These are phyloP conservation scores for Fomitopsis pinicola DNA, from an alignment of 1,284 basidiomycete genomes.

Conservation along the genomic window DNA sequence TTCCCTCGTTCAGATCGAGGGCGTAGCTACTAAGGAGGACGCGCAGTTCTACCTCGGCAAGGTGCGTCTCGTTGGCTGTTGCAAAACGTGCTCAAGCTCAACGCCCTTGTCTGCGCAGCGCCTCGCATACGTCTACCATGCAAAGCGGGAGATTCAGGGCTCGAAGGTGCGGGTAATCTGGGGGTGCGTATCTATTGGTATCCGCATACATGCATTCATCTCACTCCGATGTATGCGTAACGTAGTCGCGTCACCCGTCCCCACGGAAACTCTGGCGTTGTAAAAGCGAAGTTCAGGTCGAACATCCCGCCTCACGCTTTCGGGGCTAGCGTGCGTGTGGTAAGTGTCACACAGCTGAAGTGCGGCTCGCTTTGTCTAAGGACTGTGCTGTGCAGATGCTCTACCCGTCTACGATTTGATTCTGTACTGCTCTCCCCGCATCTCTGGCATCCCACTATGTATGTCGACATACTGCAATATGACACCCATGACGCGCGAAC, in stretches of 20 bases:
- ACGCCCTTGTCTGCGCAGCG: conserved; percentile 49
- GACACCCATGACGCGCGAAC: conserved; percentile 7
- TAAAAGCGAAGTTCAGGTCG: conserved; percentile 95
- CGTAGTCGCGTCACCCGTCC: conserved; percentile 84
- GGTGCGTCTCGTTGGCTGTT: conserved; percentile 45
- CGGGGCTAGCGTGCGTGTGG: conserved; percentile 92
- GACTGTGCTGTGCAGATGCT: conserved; percentile 35
- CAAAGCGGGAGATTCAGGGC: conserved; percentile 89
- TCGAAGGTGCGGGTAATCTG: conserved; percentile 96
- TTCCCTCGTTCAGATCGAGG: conserved; percentile 95
- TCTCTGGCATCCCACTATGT: conserved; percentile 31
- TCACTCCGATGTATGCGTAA: not conserved
- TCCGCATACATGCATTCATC: not conserved
- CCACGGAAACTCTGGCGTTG: conserved; percentile 94
- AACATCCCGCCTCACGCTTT: conserved; percentile 97
- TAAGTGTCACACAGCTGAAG: conserved; percentile 39
- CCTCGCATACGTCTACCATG: conserved; percentile 97
- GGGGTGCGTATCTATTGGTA: conserved; percentile 58
- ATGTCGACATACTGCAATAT: conserved; percentile 8
- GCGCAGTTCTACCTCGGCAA: conserved; percentile 99
- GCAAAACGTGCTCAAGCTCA: not conserved
- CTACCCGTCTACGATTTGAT: conserved; percentile 50
- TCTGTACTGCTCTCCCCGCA: conserved; percentile 16
- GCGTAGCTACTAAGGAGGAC: conserved; percentile 90
- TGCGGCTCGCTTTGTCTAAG: not conserved